phyloP scores from a whole-genome alignment of 495 filamentous ascomycete species.

The Penicillium daleae region DNA sequence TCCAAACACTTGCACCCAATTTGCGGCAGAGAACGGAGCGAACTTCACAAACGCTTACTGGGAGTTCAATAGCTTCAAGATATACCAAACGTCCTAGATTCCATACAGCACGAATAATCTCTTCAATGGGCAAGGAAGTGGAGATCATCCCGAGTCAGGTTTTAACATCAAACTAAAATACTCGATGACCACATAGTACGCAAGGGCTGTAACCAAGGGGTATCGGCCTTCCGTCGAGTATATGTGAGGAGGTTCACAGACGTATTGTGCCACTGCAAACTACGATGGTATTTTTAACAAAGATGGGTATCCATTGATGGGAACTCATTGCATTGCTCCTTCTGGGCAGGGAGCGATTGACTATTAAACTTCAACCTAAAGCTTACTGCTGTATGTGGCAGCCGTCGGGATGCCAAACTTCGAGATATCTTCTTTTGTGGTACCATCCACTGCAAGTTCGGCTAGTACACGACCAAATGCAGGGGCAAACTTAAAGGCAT shows the following conservation, averaged over 20 bases:
- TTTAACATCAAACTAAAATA: not conserved
- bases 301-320: not conserved
- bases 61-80: constrained; percentile 43
- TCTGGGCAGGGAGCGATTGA: not conserved
- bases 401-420: constrained; percentile 25
- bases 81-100: constrained; percentile 25
- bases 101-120: not conserved
- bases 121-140: not conserved
- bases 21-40: constrained; percentile 27
- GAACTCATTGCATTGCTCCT: not conserved
- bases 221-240: not conserved
- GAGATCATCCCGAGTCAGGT: not conserved
- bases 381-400: constrained; percentile 14
- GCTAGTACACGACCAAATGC: constrained; percentile 36
- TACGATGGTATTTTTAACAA: not conserved
- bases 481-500: constrained; percentile 40
- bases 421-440: constrained; percentile 35
- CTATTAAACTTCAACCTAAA: not conserved
- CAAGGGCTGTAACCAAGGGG: not conserved
- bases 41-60: constrained; percentile 37
- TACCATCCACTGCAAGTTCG: constrained; percentile 35
- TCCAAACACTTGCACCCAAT: constrained; percentile 31
- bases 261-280: not conserved
- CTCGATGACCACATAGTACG: not conserved
- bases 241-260: not conserved